phyloP scores from a whole-genome alignment of 2,329 filamentous ascomycete genomes.

The Phaeosphaeria sp. region DNA sequence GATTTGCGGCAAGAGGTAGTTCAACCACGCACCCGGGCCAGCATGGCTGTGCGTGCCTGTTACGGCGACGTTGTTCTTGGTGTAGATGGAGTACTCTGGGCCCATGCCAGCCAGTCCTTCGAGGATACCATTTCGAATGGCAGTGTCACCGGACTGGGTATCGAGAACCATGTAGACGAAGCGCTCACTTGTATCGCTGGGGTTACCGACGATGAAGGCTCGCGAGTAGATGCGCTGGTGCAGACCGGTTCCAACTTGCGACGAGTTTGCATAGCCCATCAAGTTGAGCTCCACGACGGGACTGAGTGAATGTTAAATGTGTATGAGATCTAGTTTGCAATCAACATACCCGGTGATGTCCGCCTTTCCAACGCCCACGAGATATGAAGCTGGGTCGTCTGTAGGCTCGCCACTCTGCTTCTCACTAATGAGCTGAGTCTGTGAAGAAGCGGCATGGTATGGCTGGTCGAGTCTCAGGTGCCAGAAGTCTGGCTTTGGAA shows the following conservation, averaged over 20 bases:
- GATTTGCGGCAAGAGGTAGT: slow-evolving; percentile 91
- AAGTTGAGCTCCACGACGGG: slow-evolving; percentile 90
- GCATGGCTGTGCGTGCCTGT: slow-evolving; percentile 94
- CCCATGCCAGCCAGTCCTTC: slow-evolving; percentile 75
- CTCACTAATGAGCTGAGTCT: slow-evolving; percentile 33
- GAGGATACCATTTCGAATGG: slow-evolving; percentile 84
- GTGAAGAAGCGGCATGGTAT: slow-evolving; percentile 22
- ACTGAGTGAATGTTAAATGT: slow-evolving; percentile 48
- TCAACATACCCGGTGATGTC: slow-evolving; percentile 71
- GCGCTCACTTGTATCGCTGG: slow-evolving; percentile 69
- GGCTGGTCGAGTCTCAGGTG: slow-evolving; percentile 36
- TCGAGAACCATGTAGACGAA: slow-evolving; percentile 91
- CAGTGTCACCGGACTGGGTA: slow-evolving; percentile 86
- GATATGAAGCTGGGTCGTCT: slow-evolving; percentile 59
- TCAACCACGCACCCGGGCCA: slow-evolving; percentile 90
- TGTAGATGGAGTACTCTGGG: slow-evolving; percentile 75
- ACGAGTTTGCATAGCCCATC: slow-evolving; percentile 89
- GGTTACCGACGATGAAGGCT: slow-evolving; percentile 83
- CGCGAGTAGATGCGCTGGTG: slow-evolving; percentile 88
- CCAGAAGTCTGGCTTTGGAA: slow-evolving; percentile 47
- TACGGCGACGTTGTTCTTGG: slow-evolving; percentile 81
- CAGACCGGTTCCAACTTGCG: slow-evolving; percentile 81
- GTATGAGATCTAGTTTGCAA: background rate
- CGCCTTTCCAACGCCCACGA: slow-evolving; percentile 73
- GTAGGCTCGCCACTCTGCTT: slow-evolving; percentile 36